These are phyloP conservation scores for Pyrenula massariospora DNA, from an alignment of 495 filamentous ascomycete species.

Conservation along the genomic window DNA sequence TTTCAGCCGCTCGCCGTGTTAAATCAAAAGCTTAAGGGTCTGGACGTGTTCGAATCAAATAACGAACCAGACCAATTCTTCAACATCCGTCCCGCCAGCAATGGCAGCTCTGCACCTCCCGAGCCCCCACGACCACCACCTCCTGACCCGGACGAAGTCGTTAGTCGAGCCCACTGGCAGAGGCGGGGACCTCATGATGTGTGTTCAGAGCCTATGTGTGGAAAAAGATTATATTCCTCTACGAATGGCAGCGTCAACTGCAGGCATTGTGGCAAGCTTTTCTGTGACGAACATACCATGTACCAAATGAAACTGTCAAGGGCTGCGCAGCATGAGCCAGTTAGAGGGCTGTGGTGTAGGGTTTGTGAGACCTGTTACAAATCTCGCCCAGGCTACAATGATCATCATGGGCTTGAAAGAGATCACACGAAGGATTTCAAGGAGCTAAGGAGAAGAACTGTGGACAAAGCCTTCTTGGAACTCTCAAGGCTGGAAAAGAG, in stretches of 20 bases:
- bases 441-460: constrained; percentile 54
- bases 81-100: constrained; percentile 8
- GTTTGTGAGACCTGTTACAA: constrained; percentile 98
- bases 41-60: constrained; percentile 96
- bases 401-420: constrained; percentile 58
- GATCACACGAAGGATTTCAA: constrained; percentile 63
- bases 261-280: constrained; percentile 79
- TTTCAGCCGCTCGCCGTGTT: constrained; percentile 87
- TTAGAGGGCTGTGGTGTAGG: constrained; percentile 83
- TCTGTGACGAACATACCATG: constrained; percentile 98
- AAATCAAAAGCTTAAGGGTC: constrained; percentile 93
- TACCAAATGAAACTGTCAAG: constrained; percentile 97
- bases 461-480: constrained; percentile 78
- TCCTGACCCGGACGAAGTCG: constrained; percentile 80
- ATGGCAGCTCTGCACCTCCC: constrained; percentile 14
- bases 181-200: constrained; percentile 53
- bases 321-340: constrained; percentile 81
- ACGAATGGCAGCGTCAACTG: constrained; percentile 78
- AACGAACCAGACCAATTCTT: constrained; percentile 37
- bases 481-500: constrained; percentile 83
- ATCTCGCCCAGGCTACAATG: constrained; percentile 88
- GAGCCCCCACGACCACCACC: constrained; percentile 25
- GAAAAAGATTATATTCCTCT: constrained; percentile 59
- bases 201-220: constrained; percentile 82
- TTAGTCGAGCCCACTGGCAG: constrained; percentile 86